phyloP scores from a whole-genome alignment of 331 rosid species.

The Erythrophleum ivorense region DNA sequence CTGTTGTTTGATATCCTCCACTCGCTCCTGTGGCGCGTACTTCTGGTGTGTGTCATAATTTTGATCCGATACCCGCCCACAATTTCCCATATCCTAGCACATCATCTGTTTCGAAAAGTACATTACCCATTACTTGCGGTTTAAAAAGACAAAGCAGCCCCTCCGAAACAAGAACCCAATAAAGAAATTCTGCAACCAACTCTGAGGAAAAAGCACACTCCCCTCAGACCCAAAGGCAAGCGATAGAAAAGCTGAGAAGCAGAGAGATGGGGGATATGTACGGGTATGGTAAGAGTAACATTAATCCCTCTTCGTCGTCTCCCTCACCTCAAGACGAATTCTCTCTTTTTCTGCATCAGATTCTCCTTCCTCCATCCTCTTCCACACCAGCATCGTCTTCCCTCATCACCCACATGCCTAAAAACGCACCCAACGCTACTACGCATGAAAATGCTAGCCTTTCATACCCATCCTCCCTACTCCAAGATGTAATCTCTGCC shows the following conservation, averaged over 20 bases:
- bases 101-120: constrained; percentile 5
- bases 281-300: constrained; percentile 37
- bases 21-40: constrained; percentile 34
- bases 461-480: constrained; percentile 22
- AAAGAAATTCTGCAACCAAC: neutral
- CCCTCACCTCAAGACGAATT: constrained; percentile 55
- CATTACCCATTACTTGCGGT: neutral
- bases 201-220: neutral
- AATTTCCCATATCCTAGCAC: constrained; percentile 31
- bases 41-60: neutral
- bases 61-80: constrained; percentile 31
- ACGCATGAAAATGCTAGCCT: constrained; percentile 37
- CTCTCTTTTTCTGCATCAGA: constrained; percentile 72
- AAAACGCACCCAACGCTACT: neutral
- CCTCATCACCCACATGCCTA: neutral
- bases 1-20: neutral
- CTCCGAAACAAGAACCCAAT: neutral
- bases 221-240: neutral
- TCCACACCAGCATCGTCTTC: constrained; percentile 25
- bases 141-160: neutral
- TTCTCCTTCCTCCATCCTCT: constrained; percentile 56
- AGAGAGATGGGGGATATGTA: constrained; percentile 46
- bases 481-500: constrained; percentile 3
- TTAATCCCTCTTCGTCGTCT: constrained; percentile 36
- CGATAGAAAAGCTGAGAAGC: neutral